Base-by-base conservation (phyloP, 2,329 filamentous ascomycete genomes). In the Gyromitra esculenta region DNA sequence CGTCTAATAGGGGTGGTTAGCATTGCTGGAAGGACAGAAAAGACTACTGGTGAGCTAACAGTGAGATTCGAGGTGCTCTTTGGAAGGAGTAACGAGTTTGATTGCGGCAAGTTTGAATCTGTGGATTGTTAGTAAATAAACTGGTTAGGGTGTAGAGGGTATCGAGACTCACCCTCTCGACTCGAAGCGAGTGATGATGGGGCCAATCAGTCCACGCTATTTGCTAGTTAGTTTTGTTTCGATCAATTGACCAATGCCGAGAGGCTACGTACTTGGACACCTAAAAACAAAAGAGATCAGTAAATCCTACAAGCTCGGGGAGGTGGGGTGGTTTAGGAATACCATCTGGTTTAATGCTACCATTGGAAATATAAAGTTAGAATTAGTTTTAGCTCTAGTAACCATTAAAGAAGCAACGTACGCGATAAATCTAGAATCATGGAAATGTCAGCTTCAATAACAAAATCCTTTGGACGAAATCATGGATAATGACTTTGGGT, bases 111-210 rank as follows among this genome's bases (percentile, higher is more conserved):
- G 94, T 91, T 98, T 98, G 92, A 92, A 98, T 87, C 94, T 94
- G 82, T 80, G 77, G 13, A 41, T 76, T 74, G 75, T 78, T 78
- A 80, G 67, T 60, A 77, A 69, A 18, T 37, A 77, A 57, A 63
- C 67, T 74, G 37, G 69, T 57, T 56, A 37, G 7, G 31, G 74
- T 15, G 64, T 21, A 2, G 15, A 56, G 15, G 69, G 54, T 60
- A 50, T 65, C 37, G 41, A 25, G 57, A 86, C 90, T 82, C 86
- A 93, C 91, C 92, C 96, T 84, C 95, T 93, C 88, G 90, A 91
- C 93, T 99, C 96, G 87, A 99, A 99, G 87, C 96, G 94, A 85
- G 89, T 89, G 89, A 99, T 92, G 90, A 99, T 99, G 87, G 93
- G 92, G 85, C 95, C 96, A 86, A 99, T 87, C 84, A 99, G 93